Base-by-base conservation (phyloP, 192 early-diverging fungal genomes). In the Entomortierella beljakovae region DNA sequence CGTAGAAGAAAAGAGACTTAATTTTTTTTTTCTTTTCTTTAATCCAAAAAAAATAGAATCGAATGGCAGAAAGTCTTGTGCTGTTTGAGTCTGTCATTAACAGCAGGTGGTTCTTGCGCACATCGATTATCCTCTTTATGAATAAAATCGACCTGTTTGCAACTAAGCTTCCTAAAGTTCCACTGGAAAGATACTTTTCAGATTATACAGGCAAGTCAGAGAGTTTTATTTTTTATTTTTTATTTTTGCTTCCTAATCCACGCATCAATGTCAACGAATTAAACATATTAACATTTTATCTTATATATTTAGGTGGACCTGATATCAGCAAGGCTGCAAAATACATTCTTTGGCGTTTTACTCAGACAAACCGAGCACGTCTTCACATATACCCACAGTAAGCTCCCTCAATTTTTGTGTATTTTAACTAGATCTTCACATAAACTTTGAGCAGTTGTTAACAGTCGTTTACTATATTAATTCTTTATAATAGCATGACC, bases 121-220 rank as follows among this genome's bases (percentile, higher is more conserved):
- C 94, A 23, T 92, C 94, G 10, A 95, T 98, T 60, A 94, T 98
- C 57, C 82, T 98, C 11, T 98, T 98, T 79, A 84, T 98, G 64
- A 98, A 98, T 88, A 98, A 98, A 69, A 91, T 95, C 49, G 96
- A 98, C 68, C 80, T 98, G 32, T 95, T 98, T 70, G 88, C 87
- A 53, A 86, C 85, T 34, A 98, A 98, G 71, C 81, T 98, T 68
- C 83, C 87, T 32, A 83, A 86, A 72, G 87, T 92, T 48, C 94
- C 94, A 31, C 81, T 98, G 29, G 85, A 90, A 70, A 83, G 87
- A 52, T 96, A 92, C 86, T 98, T 96, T 71, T 92, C 95, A 7
- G 96, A 98, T 71, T 98, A 96, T 81, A 70, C 80, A 42, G 86
- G 85, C 76, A 83, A 62, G 61, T 64, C 22, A 1, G 7, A 20